Evolutionary conservation across 805 yeast genomes (phyloP), one percentile per base, ranked within the genome.

Genomic region (Teunomyces kruisii): DNA sequence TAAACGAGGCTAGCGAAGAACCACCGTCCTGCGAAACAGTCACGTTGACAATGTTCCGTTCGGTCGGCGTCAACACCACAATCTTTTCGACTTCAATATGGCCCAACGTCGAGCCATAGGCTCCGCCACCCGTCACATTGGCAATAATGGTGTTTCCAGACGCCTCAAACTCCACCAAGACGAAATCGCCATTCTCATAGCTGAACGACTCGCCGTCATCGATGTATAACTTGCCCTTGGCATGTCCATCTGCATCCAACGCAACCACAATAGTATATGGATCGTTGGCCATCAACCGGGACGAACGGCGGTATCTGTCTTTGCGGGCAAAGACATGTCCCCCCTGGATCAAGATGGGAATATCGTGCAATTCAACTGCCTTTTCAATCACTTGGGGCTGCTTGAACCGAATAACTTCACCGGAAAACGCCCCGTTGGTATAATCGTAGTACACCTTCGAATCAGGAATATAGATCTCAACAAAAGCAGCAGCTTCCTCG

Each of bases 131-230:
- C 15, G 17, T 24, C n/a, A 53, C 52, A 2, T 10, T 19, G 6
- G 46, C 46, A 9, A 15, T 19, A 3, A 81, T 46, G 6, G 45
- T 43, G n/a, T 67, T 62, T 15, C 67, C 64, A 9, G 62, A 54
- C 13, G 73, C 68, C 2, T 51, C 51, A 28, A 87, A 72, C 1
- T 68, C 55, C 1, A 80, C 57, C 36, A 68, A 61, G 2, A 80
- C 43, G 55, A 50, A 83, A 22, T 79, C 82, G 6, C 84, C 86
- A 1, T 66, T 52, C 27, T 61, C 46, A 58, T 81, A 81, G 36
- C 71, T 77, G 53, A 76, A 87, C 0, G 91, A 74, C 53, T 83
- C 86, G 12, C 96, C 96, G 63, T 91, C 98, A 61, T 91, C 98
- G 30, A 86, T 64, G 61, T 90, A 91, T 27, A 91, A 60, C 13